These are phyloP conservation scores for Dactylorhiza incarnata DNA, from an alignment of 106 monocot genomes.

Conservation along the genomic window DNA sequence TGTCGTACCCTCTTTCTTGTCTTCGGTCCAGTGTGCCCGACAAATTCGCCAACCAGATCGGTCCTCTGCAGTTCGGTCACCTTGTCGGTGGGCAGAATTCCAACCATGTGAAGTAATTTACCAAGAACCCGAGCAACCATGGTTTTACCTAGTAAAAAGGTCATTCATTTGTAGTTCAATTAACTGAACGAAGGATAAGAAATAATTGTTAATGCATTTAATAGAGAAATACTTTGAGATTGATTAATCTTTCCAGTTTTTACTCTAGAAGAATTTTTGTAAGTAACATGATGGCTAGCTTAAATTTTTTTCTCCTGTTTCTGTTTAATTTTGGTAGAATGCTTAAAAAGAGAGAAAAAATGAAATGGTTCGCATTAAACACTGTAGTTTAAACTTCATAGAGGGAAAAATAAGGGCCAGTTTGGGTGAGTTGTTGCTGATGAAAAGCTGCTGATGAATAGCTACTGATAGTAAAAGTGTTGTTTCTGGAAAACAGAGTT, in stretches of 20 bases:
- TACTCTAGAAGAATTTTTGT: too few relatives aligned
- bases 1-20: conserved; percentile 74
- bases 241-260: background rate
- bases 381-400: background rate
- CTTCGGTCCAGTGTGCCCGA: conserved; percentile 97
- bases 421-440: too few relatives aligned
- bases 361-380: too few relatives aligned
- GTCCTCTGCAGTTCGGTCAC: conserved; percentile 96
- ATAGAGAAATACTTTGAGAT: background rate
- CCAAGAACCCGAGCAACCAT: conserved; percentile 92
- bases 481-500: too few relatives aligned
- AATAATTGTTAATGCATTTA: background rate
- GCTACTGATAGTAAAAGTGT: too few relatives aligned
- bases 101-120: conserved; percentile 83
- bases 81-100: conserved; percentile 77
- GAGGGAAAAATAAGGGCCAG: background rate
- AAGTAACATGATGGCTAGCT: too few relatives aligned
- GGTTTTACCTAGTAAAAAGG: conserved; percentile 62
- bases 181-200: background rate
- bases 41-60: conserved; percentile 96
- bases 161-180: background rate
- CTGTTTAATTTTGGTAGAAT: too few relatives aligned
- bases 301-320: too few relatives aligned
- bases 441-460: too few relatives aligned
- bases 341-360: too few relatives aligned